Percentiles rank a stretch among this genome's conserved stretches.
Conservation (phyloP, 768 basidiomycete genomes). For the Phlebiopsis flavidoalba region DNA sequence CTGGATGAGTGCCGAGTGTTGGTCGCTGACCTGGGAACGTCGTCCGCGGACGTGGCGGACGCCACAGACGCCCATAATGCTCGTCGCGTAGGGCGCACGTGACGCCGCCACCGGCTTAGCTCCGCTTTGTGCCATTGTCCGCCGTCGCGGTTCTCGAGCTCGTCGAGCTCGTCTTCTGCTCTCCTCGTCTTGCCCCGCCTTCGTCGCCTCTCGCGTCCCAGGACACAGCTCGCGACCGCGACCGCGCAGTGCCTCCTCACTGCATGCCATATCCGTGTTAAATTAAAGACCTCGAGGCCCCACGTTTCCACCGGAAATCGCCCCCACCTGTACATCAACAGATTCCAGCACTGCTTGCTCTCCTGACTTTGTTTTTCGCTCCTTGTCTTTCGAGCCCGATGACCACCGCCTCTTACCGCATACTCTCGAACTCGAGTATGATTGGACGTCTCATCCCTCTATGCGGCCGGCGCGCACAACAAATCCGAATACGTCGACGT, state of each 20-base stretch:
- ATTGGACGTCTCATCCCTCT: not conserved
- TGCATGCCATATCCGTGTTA: not conserved
- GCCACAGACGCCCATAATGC: conserved; percentile 1
- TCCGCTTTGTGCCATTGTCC: too few species aligned
- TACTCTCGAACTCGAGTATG: not conserved
- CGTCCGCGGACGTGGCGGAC: conserved; percentile 4
- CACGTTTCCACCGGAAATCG: not conserved
- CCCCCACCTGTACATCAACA: not conserved
- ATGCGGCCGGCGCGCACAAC: not conserved
- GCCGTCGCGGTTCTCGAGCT: not conserved
- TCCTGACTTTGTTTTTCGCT: not conserved
- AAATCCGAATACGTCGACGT: not conserved
- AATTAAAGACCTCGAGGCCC: not conserved
- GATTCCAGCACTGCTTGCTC: not conserved
- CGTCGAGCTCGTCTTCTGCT: not conserved
- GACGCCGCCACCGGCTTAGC: not conserved
- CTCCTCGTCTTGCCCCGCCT: not conserved
- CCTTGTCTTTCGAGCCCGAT: not conserved
- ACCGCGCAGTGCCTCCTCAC: not conserved
- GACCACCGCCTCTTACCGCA: not conserved
- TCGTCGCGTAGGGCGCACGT: not conserved
- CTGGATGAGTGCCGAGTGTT: not conserved
- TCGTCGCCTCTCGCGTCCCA: not conserved
- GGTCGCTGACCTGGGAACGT: not conserved
- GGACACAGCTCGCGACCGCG: not conserved